Evolutionary conservation across 2,329 filamentous ascomycete species (phyloP).

Genomic region (Aspergillus alliaceus): DNA sequence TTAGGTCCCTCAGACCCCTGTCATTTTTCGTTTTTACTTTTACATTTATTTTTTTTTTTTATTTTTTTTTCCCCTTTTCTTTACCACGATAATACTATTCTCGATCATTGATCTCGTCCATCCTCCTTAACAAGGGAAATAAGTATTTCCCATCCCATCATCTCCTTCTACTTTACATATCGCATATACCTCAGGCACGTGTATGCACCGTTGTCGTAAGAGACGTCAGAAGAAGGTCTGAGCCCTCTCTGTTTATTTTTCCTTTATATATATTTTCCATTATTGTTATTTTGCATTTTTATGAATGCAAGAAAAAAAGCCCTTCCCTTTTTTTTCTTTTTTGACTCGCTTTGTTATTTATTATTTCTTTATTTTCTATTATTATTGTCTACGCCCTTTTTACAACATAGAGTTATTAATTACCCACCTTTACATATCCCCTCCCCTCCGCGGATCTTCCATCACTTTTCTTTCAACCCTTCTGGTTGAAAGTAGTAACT

Average conservation of each 20-base stretch:
- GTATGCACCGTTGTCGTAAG: constrained; percentile 5
- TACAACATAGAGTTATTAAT: constrained; percentile 5
- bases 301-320: too few species aligned
- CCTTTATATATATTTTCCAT: constrained; percentile 4
- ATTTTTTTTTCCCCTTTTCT: too few species aligned
- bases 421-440: background rate
- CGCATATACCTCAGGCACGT: constrained; percentile 6
- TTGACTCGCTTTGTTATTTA: background rate
- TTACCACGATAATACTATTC: background rate
- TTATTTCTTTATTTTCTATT: background rate
- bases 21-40: background rate
- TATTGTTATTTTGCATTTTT: background rate
- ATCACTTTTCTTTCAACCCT: background rate
- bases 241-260: constrained; percentile 3
- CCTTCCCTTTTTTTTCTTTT: background rate
- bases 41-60: constrained; percentile 1
- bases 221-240: constrained; percentile 5
- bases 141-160: background rate
- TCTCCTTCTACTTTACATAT: background rate
- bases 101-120: background rate
- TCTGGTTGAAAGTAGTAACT: background rate
- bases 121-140: background rate
- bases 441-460: background rate
- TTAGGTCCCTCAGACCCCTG: constrained; percentile 13
- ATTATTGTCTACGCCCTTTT: background rate